A percentile compares a stretch with the other conserved stretches of the same genome.
These are phyloP conservation scores for Phytophthora litchii DNA, from an alignment of 352 stramenopile species.

Conservation along the genomic window DNA sequence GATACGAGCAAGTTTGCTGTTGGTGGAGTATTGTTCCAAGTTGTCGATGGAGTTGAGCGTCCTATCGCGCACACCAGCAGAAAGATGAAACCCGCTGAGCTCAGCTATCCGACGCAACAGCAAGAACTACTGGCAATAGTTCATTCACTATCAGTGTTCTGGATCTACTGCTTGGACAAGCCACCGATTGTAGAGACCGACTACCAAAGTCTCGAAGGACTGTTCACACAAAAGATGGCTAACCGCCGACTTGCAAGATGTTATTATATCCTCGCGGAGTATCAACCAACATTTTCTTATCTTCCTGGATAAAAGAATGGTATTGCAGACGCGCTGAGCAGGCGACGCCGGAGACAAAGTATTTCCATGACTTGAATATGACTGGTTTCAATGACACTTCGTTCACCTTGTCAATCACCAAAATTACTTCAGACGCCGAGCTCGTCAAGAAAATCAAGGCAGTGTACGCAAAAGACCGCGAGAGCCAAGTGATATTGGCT, in stretches of 20 bases:
- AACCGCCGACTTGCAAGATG: slow-evolving; percentile 7
- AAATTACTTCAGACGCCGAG: neutral
- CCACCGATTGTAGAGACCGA: slow-evolving; percentile 9
- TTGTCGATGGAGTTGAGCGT: slow-evolving; percentile 10
- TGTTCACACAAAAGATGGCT: slow-evolving; percentile 3
- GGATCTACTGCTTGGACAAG: slow-evolving; percentile 8
- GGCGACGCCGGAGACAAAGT: slow-evolving; percentile 16
- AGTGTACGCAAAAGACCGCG: neutral
- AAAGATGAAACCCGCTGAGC: slow-evolving; percentile 20
- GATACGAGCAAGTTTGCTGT: slow-evolving; percentile 12
- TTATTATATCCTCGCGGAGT: slow-evolving; percentile 8
- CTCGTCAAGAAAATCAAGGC: slow-evolving; percentile 1
- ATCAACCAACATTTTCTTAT: slow-evolving; percentile 19
- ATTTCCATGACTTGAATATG: slow-evolving; percentile 18
- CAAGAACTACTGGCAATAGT: slow-evolving; percentile 9
- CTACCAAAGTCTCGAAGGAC: slow-evolving; percentile 8
- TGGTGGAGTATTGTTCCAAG: slow-evolving; percentile 8
- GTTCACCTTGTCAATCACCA: neutral
- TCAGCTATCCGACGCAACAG: slow-evolving; percentile 14
- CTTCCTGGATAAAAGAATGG: slow-evolving; percentile 24
- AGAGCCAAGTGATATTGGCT: neutral
- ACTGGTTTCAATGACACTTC: slow-evolving; percentile 13
- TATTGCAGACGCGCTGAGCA: slow-evolving; percentile 11
- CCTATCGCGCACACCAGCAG: slow-evolving; percentile 13
- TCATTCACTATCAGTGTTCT: neutral